Percentiles rank a stretch among this genome's conserved stretches.
Evolutionary conservation across 257 asterid species (phyloP).

Genomic region (Petrea volubilis): DNA sequence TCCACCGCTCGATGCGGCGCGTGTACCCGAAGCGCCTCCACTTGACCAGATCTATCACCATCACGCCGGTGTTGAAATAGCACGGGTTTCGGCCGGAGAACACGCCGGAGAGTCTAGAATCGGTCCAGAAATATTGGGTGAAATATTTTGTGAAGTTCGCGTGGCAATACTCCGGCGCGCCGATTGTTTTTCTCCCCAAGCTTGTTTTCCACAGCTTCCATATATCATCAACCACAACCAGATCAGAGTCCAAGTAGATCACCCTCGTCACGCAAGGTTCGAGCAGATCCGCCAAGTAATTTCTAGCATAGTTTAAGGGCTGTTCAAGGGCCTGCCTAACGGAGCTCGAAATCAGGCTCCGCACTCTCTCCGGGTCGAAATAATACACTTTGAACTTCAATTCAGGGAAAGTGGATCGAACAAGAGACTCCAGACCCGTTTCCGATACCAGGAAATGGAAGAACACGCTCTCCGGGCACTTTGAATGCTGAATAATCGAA

Average conservation of each 20-base stretch:
- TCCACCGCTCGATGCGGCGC: slow-evolving; percentile 83
- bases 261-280: slow-evolving; percentile 78
- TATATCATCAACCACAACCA: slow-evolving; percentile 79
- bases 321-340: slow-evolving; percentile 89
- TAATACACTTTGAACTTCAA: slow-evolving; percentile 80
- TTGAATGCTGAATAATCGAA: slow-evolving; percentile 76
- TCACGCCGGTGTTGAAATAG: slow-evolving; percentile 90
- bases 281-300: slow-evolving; percentile 75
- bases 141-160: slow-evolving; percentile 88
- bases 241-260: slow-evolving; percentile 89
- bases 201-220: slow-evolving; percentile 71
- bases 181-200: slow-evolving; percentile 68
- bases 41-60: slow-evolving; percentile 83
- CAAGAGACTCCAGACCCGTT: slow-evolving; percentile 57
- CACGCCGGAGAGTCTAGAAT: slow-evolving; percentile 43
- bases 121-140: slow-evolving; percentile 73
- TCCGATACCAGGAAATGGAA: slow-evolving; percentile 87
- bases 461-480: slow-evolving; percentile 78
- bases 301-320: slow-evolving; percentile 85
- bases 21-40: slow-evolving; percentile 89
- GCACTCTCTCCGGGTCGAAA: slow-evolving; percentile 84
- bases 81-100: slow-evolving; percentile 65
- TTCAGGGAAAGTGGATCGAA: slow-evolving; percentile 77
- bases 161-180: slow-evolving; percentile 94
- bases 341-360: slow-evolving; percentile 75